Percentiles rank a stretch among this genome's conserved stretches.
phyloP scores from a whole-genome alignment of 2,329 filamentous ascomycete genomes.

The Hymenoscyphus fructigenus region DNA sequence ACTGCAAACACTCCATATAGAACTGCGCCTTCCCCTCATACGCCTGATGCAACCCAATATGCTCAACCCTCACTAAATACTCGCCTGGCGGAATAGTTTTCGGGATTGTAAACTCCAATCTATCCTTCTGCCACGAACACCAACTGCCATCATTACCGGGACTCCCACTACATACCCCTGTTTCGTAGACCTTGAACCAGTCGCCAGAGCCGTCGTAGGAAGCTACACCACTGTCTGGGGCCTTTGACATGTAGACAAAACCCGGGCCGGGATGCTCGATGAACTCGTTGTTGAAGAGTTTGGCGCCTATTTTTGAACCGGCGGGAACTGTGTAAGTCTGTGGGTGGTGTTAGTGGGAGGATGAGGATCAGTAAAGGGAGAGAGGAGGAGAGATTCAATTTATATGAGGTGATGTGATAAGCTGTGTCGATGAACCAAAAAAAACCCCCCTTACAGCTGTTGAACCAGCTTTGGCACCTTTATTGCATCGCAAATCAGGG shows the following conservation, averaged over 20 bases:
- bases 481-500: slow-evolving; percentile 13
- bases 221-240: background rate
- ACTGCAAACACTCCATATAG: slow-evolving; percentile 3
- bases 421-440: no score
- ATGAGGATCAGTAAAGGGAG: background rate
- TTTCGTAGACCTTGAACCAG: slow-evolving; percentile 10
- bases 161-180: background rate
- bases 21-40: background rate
- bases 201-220: slow-evolving; percentile 8
- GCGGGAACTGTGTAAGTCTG: slow-evolving; percentile 7
- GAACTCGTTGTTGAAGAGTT: slow-evolving; percentile 9
- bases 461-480: slow-evolving; percentile 10
- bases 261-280: slow-evolving; percentile 4
- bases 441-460: slow-evolving; percentile 1
- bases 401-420: no score
- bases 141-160: no score
- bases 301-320: slow-evolving; percentile 7
- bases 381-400: background rate
- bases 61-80: slow-evolving; percentile 47
- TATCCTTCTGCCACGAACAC: no score
- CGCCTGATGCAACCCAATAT: slow-evolving; percentile 42
- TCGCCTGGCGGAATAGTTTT: slow-evolving; percentile 42
- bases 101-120: slow-evolving; percentile 39
- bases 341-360: background rate
- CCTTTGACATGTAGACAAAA: slow-evolving; percentile 9